Percentiles rank a stretch among this genome's conserved stretches.
These are phyloP conservation scores for Domatiomyces catenatus DNA, from an alignment of 2,329 filamentous ascomycete genomes.

Conservation along the genomic window DNA sequence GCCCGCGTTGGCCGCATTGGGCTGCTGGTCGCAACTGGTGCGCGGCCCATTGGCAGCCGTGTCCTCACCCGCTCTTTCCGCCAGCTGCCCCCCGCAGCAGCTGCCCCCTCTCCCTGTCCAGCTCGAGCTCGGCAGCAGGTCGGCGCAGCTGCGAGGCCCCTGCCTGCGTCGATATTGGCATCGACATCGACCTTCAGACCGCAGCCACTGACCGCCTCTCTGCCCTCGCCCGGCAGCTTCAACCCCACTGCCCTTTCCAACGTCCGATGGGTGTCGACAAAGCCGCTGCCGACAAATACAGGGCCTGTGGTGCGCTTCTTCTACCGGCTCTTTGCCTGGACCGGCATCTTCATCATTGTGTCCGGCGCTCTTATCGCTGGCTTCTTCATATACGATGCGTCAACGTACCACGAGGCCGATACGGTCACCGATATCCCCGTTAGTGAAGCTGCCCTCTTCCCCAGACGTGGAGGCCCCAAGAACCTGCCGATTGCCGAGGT, in stretches of 20 bases:
- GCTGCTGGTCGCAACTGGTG: neutral
- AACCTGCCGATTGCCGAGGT: conserved; percentile 83
- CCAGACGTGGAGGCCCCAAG: conserved; percentile 75
- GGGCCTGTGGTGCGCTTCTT: conserved; percentile 36
- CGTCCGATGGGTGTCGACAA: conserved; percentile 19
- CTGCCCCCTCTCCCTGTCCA: neutral
- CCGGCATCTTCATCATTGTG: conserved; percentile 62
- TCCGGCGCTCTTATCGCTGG: conserved; percentile 53
- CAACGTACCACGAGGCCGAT: conserved; percentile 65
- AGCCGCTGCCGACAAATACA: conserved; percentile 21
- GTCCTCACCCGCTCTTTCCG: neutral
- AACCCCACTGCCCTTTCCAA: neutral
- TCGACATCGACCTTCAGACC: neutral
- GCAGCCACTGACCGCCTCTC: neutral
- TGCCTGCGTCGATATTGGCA: neutral
- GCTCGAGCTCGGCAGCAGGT: neutral
- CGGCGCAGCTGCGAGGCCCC: too few species aligned
- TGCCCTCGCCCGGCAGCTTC: neutral
- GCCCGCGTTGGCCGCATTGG: neutral
- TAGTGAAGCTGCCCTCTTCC: conserved; percentile 68
- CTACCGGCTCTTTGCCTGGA: conserved; percentile 53
- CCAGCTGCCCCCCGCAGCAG: neutral
- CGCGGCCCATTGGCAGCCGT: neutral
- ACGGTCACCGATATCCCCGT: conserved; percentile 59
- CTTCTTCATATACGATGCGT: conserved; percentile 90